These are phyloP conservation scores for Suillus tomentosus DNA, from an alignment of 768 basidiomycete genomes.

Conservation along the genomic window DNA sequence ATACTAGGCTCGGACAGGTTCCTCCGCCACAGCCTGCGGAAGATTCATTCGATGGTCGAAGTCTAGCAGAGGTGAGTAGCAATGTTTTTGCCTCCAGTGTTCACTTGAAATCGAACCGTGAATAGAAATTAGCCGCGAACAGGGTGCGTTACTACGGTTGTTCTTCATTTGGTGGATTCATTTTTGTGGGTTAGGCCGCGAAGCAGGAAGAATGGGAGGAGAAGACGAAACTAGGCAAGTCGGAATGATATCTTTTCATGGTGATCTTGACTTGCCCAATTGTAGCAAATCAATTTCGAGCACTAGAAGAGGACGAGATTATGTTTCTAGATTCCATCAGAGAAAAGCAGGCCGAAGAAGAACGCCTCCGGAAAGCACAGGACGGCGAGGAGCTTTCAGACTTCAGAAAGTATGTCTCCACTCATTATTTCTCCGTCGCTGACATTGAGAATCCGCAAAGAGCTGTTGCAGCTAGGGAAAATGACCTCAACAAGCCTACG, in stretches of 20 bases:
- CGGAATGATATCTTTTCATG: constrained; percentile 10
- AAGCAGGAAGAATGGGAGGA: constrained; percentile 96
- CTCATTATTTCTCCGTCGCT: constrained; percentile 5
- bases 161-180: constrained; percentile 2
- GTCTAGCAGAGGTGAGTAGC: constrained; percentile 79
- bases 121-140: constrained; percentile 86
- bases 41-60: constrained; percentile 80
- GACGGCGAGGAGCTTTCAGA: constrained; percentile 79
- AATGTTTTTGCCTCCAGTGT: constrained; percentile 1
- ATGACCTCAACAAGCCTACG: constrained; percentile 44
- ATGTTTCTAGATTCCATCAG: constrained; percentile 84
- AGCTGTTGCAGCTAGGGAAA: constrained; percentile 72
- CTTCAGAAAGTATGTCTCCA: constrained; percentile 69
- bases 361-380: constrained; percentile 68
- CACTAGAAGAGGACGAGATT: constrained; percentile 88
- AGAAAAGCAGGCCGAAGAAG: constrained; percentile 75
- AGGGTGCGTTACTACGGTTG: constrained; percentile 50
- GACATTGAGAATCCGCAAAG: constrained; percentile 34
- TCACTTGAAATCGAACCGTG: constrained; percentile 17
- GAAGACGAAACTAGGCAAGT: constrained; percentile 69
- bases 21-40: constrained; percentile 77
- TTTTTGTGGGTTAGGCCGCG: constrained; percentile 62
- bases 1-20: constrained; percentile 73
- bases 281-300: constrained; percentile 84
- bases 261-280: constrained; percentile 15